These are phyloP conservation scores for Dactylonectria estremocensis DNA, from an alignment of 2,329 filamentous ascomycete species.

Conservation along the genomic window DNA sequence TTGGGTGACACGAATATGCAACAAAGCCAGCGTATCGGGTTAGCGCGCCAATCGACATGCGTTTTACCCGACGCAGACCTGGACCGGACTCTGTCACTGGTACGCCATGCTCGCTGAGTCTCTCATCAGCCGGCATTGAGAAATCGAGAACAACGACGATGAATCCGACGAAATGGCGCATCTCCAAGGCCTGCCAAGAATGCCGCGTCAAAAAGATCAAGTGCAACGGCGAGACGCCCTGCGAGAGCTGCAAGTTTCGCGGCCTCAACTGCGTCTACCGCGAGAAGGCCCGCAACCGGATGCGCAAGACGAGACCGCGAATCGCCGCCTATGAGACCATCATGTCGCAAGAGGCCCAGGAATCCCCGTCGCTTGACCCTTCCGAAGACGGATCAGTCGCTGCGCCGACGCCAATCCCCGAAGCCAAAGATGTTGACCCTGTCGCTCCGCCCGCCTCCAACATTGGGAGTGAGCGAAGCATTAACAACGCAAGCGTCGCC, in stretches of 20 bases:
- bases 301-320: slow-evolving; percentile 44
- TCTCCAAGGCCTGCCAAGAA: slow-evolving; percentile 54
- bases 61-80: slow-evolving; percentile 13
- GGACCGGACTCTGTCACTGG: slow-evolving; percentile 25
- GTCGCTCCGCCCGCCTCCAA: slow-evolving; percentile 28
- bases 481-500: slow-evolving; percentile 60
- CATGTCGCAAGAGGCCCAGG: slow-evolving; percentile 39
- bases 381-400: slow-evolving; percentile 43
- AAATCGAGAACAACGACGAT: slow-evolving; percentile 33
- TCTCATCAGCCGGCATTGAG: slow-evolving; percentile 22
- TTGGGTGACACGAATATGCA: slow-evolving; percentile 12
- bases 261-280: slow-evolving; percentile 50
- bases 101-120: slow-evolving; percentile 36
- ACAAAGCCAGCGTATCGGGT: slow-evolving; percentile 9
- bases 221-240: slow-evolving; percentile 52
- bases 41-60: slow-evolving; percentile 12
- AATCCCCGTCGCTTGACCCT: slow-evolving; percentile 35
- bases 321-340: slow-evolving; percentile 43
- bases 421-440: slow-evolving; percentile 24
- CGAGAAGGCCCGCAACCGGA: slow-evolving; percentile 51
- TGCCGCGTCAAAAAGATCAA: slow-evolving; percentile 53
- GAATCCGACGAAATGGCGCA: slow-evolving; percentile 51
- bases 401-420: slow-evolving; percentile 37
- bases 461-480: slow-evolving; percentile 44
- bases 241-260: slow-evolving; percentile 47